Evolutionary conservation across 768 basidiomycete genomes (phyloP), one percentile per base, ranked within the genome.

Genomic region (Harrya chromipes): DNA sequence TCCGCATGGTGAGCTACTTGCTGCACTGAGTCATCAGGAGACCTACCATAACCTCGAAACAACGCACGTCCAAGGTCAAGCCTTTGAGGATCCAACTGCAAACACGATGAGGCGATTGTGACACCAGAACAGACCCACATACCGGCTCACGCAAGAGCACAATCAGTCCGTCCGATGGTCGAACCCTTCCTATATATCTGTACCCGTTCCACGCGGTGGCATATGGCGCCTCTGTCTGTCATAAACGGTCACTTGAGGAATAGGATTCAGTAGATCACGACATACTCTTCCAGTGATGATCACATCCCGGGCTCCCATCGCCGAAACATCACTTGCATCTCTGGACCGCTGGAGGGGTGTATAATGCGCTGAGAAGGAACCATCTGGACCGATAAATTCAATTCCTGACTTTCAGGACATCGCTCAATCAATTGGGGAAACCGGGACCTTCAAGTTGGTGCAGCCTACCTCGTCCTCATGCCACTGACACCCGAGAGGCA

Each of bases 131-230:
- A 16, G 44, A 26, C 16, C 36, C 24, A 67, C 77, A 50, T 47
- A 80, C 80, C 46, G 82, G 75, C 67, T 78, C 73, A 46, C 79
- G 75, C 23, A 74, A 54, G 29, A 86, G 63, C 4, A 78, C 73
- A 24, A 84, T 68, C 34, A 85, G 67, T 13, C 85, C 85, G 63
- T 87, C 85, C 34, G 71, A 70, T 8, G 79, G 65, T 26, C 85
- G 70, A 13, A 86, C 69, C 26, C 83, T 77, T 33, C 85, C 85
- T 36, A 79, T 62, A 43, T 85, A 70, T 41, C 66, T 73, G 48
- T 76, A 79, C 4, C 70, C 73, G 2, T 80, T 82, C 85, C 84
- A 87, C 2, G 79, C 79, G 17, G 68, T 63, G 20, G 72, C 70
- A 51, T 77, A 71, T 16, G 63, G 66, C 33, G 69, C 68, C 46